Evolutionary conservation across 2,329 filamentous ascomycete genomes (phyloP).

Genomic region (Neonectria neomacrospora): DNA sequence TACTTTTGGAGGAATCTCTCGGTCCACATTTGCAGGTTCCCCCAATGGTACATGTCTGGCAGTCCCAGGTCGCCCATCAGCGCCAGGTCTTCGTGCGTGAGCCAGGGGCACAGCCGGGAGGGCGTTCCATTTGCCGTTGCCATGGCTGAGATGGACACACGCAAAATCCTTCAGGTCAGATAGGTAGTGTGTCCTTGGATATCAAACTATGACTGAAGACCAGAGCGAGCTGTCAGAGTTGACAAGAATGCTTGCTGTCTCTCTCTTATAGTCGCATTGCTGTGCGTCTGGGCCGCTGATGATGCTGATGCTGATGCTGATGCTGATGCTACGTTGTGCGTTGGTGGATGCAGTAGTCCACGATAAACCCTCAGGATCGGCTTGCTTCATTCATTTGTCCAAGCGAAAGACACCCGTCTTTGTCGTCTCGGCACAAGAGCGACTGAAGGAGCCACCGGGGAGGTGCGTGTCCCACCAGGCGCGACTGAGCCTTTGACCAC

Average conservation of each 20-base stretch:
- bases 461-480: conserved; percentile 9
- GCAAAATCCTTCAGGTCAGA: no score
- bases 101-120: conserved; percentile 15
- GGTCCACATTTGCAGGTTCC: conserved; percentile 18
- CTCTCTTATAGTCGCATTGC: conserved; percentile 19
- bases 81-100: conserved; percentile 22
- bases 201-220: not conserved
- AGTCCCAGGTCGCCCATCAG: conserved; percentile 29
- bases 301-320: not conserved
- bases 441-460: not conserved
- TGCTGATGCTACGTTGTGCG: conserved; percentile 11
- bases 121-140: not conserved
- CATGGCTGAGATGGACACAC: no score
- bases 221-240: not conserved
- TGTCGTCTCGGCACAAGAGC: conserved; percentile 1
- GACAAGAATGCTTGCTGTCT: not conserved
- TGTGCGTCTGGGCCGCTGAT: conserved; percentile 4
- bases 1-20: not conserved
- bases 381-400: not conserved
- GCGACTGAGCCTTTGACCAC: conserved; percentile 4
- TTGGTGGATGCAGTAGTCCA: conserved; percentile 10
- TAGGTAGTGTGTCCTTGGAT: no score
- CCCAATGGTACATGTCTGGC: conserved; percentile 31
- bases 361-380: conserved; percentile 1
- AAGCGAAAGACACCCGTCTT: conserved; percentile 1